Percentiles rank a stretch among this genome's conserved stretches.
phyloP scores from a whole-genome alignment of 75 land plant species.

The Cryptomeria japonica region DNA sequence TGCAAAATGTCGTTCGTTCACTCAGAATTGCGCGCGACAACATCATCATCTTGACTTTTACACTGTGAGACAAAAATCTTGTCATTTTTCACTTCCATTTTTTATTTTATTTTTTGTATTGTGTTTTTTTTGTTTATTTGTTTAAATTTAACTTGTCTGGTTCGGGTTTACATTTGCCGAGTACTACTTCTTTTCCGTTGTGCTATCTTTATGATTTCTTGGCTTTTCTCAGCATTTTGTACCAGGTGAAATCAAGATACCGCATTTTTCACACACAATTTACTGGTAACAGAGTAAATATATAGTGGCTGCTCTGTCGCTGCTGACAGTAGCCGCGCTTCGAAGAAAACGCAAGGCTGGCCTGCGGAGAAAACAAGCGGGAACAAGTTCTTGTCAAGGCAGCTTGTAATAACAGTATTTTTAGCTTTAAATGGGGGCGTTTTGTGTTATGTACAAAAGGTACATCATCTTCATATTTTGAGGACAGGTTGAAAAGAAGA shows the following conservation, averaged over 20 bases:
- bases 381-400: not conserved
- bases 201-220: not conserved
- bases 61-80: not conserved
- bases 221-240: not conserved
- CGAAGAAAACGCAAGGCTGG: not conserved
- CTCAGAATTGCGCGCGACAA: not conserved
- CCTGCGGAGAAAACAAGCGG: not conserved
- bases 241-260: not conserved
- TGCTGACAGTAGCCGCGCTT: not conserved
- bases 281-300: not conserved
- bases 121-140: not conserved
- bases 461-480: not conserved
- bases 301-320: not conserved
- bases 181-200: not conserved
- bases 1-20: not conserved
- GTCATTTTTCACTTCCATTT: not conserved
- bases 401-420: not conserved
- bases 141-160: not conserved
- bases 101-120: not conserved
- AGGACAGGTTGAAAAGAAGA: not conserved
- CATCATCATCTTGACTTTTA: not conserved
- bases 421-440: too few species aligned
- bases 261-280: not conserved
- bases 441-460: not conserved
- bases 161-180: not conserved